These are phyloP conservation scores for Neocucurbitaria cava DNA, from an alignment of 2,329 filamentous ascomycete genomes.

Conservation along the genomic window DNA sequence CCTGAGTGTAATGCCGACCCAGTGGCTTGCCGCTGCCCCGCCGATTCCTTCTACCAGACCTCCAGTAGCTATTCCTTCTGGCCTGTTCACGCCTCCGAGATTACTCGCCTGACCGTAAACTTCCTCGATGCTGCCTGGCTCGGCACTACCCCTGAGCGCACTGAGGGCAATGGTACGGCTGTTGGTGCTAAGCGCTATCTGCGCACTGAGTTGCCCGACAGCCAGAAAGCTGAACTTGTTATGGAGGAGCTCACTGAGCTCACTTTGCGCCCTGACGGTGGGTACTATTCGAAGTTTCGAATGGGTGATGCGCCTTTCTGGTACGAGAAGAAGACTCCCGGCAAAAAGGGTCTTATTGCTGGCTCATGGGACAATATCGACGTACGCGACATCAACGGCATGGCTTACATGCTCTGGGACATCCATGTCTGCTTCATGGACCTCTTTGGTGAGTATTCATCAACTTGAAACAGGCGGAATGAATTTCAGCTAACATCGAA, in stretches of 20 bases:
- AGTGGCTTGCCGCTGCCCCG: constrained; percentile 1
- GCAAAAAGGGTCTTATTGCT: constrained; percentile 1
- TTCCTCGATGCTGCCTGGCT: constrained; percentile 5
- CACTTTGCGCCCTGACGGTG: not conserved
- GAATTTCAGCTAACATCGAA: not conserved
- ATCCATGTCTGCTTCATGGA: constrained; percentile 8
- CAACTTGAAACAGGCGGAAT: not conserved
- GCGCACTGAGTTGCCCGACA: not conserved
- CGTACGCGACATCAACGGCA: constrained; percentile 1
- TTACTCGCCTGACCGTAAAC: not conserved
- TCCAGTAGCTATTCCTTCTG: constrained; percentile 3
- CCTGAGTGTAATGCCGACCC: not conserved
- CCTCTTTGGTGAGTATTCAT: constrained; percentile 1
- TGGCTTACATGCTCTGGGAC: constrained; percentile 6
- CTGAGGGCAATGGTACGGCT: constrained; percentile 1
- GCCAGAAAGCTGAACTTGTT: not conserved
- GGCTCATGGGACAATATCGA: constrained; percentile 3
- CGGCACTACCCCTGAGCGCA: constrained; percentile 3
- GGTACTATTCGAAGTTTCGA: constrained; percentile 2
- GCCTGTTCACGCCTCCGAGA: not conserved
- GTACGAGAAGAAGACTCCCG: not conserved
- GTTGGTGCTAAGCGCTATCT: constrained; percentile 4
- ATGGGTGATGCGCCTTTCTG: constrained; percentile 2
- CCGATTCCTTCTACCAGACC: constrained; percentile 5
- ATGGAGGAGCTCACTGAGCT: constrained; percentile 1